Conservation (phyloP, 306 rosid species). For the Begonia peltatifolia region DNA sequence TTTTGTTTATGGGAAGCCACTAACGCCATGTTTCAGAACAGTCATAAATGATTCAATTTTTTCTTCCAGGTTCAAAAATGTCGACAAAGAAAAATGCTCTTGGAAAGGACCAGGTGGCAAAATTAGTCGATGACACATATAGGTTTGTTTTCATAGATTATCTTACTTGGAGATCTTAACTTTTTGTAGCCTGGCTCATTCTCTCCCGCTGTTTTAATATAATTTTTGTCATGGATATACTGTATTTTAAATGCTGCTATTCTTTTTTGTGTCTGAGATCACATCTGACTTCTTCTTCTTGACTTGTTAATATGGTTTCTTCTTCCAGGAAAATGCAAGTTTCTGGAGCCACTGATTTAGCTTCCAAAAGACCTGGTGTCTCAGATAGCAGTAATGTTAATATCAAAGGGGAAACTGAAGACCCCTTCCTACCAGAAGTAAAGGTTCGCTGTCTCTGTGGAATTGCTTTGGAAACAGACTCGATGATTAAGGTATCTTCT, state of each 20-base stretch:
- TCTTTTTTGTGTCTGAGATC: too few relatives aligned
- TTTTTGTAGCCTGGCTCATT: not conserved
- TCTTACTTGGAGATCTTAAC: not conserved
- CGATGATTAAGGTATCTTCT: constrained; percentile 64
- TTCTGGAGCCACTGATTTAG: constrained; percentile 85
- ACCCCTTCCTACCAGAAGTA: constrained; percentile 42
- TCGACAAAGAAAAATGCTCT: constrained; percentile 71
- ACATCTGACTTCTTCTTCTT: too few relatives aligned
- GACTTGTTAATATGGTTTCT: too few relatives aligned
- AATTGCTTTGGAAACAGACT: constrained; percentile 61
- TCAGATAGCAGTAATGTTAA: constrained; percentile 76
- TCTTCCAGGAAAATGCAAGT: constrained; percentile 80
- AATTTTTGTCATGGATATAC: too few relatives aligned
- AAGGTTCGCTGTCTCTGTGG: constrained; percentile 94
- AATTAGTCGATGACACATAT: constrained; percentile 78
- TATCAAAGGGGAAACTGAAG: constrained; percentile 70
- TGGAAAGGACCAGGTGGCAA: constrained; percentile 78
- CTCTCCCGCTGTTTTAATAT: not conserved
- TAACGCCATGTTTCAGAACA: too few relatives aligned
- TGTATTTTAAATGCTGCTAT: too few relatives aligned
- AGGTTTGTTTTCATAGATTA: constrained; percentile 45
- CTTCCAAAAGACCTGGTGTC: constrained; percentile 67
- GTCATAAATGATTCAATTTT: not conserved
- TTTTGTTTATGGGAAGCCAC: too few relatives aligned
- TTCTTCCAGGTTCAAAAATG: constrained; percentile 45